Evolutionary conservation across 495 filamentous ascomycete species (phyloP), one percentile per base, ranked within the genome.

Genomic region (Aspergillus biplanus): DNA sequence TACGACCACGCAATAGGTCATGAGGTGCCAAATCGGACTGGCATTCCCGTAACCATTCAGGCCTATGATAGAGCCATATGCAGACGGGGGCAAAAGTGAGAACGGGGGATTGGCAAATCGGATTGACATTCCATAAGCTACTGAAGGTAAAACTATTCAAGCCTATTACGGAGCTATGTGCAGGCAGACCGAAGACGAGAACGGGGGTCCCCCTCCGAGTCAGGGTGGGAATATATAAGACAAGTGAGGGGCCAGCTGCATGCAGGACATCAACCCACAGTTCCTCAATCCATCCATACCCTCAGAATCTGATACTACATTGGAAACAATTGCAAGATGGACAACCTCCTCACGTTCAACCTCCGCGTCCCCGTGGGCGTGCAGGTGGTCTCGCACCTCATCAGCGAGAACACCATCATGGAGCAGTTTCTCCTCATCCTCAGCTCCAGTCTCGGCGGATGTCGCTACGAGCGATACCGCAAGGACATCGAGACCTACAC

Each of bases 401-500:
- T 54, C 52, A 54, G 52, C 32, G 52, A 54, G 32, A 54, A 54
- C 33, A 54, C 52, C 52, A 54, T 54, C 52, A 54, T 54, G 31
- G 52, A 54, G 52, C 52, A 54, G 1, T 54, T 54, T 12, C 52
- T 54, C 7, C 52, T 54, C 4, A 54, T 54, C 27, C 52, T 54
- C 21, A 54, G 52, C 52, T 54, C 52, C 21, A 54, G 52, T 34
- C 52, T 54, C 12, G 52, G 52, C 0, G 52, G 52, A 33, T 54
- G 52, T 32, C 15, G 52, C 7, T 54, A 54, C 27, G 52, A 54
- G 6, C 33, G 13, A 13, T 33, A 54, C 27, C 52, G 52, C 52
- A 54, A 54, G 52, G 52, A 54, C 3, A 54, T 54, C 32, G 52
- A 54, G 33, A 34, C 11, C 52, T 54, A 18, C 15, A 54, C 52